Base-by-base conservation (phyloP, 306 rosid genomes). In the Ammopiptanthus mongolicus region DNA sequence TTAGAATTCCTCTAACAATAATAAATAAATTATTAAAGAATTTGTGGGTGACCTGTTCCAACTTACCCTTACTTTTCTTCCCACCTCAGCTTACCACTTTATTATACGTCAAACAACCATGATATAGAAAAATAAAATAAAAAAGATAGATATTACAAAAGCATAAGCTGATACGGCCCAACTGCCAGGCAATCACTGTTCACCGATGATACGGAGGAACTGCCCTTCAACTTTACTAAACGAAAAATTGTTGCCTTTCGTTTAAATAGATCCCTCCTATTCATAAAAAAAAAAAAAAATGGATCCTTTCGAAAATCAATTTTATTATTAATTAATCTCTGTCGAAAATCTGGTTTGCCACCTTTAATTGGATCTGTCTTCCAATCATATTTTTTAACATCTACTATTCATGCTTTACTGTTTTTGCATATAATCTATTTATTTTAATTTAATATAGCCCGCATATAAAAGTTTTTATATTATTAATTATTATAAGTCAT, bases 181-280 rank as follows among this genome's bases (percentile, higher is more conserved):
- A 84, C 79, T 80, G 91, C 86, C 97, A 80, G 58, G 74, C 68
- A 84, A 82, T 25, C 28, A 25, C 28, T 25, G 28, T 25, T 89
- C 71, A 72, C 86, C 63, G 87, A 86, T 71, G 92, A 87, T 80
- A 84, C 71, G 85, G 84, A 77, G 60, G 78, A 55, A 74, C 66
- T 66, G 51, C 14, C 37, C 39, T 69, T 80, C 65, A 48, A 60
- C 85, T 84, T 86, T 77, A 57, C 62, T 66, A 56, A 86, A 67
- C 57, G 29, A 84, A 87, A 75, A 74, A 65, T 74, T 14, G 73
- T 75, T 67, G 65, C 84, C 65, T 33, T 62, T 56, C 61, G 50
- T 70, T 60, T 66, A 14, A 22, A 4, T 67, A 56, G 51, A 52
- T 41, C 69, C 31, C 71, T 29, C 19, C n/a, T n/a, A n/a, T n/a